Conservation (phyloP, 2,329 filamentous ascomycete genomes). For the Arthrocladium fulminans region DNA sequence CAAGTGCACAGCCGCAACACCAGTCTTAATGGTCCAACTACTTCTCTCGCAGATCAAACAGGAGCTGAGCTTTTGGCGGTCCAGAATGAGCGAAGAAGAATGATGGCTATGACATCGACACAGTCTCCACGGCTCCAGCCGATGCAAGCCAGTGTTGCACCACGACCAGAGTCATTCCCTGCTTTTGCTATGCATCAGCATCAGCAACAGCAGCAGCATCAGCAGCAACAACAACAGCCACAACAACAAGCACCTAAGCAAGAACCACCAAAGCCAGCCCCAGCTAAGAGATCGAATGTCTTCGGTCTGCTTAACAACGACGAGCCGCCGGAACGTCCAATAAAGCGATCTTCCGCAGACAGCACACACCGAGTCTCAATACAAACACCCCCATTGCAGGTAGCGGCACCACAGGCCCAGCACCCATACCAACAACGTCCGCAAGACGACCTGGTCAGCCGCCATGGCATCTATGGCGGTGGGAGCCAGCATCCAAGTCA, state of each 20-base stretch:
- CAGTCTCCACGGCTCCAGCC: constrained; percentile 5
- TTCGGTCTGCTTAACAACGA: constrained; percentile 43
- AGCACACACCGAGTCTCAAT: constrained; percentile 10
- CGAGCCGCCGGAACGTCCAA: constrained; percentile 35
- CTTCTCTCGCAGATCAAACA: neutral
- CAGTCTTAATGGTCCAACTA: neutral
- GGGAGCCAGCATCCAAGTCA: constrained; percentile 21
- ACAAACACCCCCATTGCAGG: constrained; percentile 18
- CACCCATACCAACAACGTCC: constrained; percentile 13
- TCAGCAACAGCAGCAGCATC: constrained; percentile 1
- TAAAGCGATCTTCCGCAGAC: constrained; percentile 18
- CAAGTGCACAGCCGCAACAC: neutral
- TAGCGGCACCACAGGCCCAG: constrained; percentile 15
- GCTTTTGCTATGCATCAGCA: neutral
- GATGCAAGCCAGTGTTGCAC: constrained; percentile 4
- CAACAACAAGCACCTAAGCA: constrained; percentile 11
- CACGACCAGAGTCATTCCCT: neutral
- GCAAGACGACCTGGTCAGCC: constrained; percentile 7
- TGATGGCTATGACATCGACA: neutral
- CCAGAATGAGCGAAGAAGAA: neutral
- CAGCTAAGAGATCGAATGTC: constrained; percentile 42
- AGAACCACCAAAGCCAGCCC: constrained; percentile 26
- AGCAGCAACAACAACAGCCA: constrained; percentile 9
- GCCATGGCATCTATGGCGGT: constrained; percentile 24
- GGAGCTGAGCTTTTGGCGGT: neutral